Percentiles rank a stretch among this genome's conserved stretches.
phyloP scores from a whole-genome alignment of 176 grass and related monocot species.

The Saccharum officinarum region DNA sequence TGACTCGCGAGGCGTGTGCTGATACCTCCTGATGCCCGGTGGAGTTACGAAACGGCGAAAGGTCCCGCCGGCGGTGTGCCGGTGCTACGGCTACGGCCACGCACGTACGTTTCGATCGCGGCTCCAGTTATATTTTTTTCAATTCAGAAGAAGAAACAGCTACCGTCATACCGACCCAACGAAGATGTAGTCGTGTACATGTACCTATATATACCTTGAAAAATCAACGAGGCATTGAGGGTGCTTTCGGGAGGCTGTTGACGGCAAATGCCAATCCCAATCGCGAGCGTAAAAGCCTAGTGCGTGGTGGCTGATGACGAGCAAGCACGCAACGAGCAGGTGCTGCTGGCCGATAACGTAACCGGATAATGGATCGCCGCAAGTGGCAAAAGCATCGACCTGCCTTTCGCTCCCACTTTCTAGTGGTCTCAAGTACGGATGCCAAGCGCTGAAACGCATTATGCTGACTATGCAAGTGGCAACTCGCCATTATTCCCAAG shows the following conservation, averaged over 20 bases:
- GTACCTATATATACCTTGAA: background rate
- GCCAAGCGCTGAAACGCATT: background rate
- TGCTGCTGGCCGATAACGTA: background rate
- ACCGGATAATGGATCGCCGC: background rate
- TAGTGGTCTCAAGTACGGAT: background rate
- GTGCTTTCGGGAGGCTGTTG: background rate
- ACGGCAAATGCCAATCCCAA: background rate
- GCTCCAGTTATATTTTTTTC: background rate
- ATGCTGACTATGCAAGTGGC: background rate
- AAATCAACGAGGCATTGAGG: background rate
- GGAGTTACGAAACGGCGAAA: background rate
- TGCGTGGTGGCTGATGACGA: constrained; percentile 23
- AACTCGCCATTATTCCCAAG: background rate
- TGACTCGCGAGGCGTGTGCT: background rate
- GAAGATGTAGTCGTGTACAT: background rate
- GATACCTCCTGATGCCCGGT: background rate
- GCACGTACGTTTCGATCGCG: background rate
- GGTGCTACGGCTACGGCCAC: background rate
- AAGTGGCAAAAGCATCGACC: background rate
- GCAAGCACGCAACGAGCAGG: background rate
- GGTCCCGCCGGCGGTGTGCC: background rate
- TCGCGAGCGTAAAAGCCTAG: background rate
- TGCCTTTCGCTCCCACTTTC: background rate
- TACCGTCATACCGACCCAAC: background rate
- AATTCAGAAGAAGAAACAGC: background rate